Evolutionary conservation across 2,329 filamentous ascomycete genomes (phyloP).

Genomic region (Diaporthe citriasiana): DNA sequence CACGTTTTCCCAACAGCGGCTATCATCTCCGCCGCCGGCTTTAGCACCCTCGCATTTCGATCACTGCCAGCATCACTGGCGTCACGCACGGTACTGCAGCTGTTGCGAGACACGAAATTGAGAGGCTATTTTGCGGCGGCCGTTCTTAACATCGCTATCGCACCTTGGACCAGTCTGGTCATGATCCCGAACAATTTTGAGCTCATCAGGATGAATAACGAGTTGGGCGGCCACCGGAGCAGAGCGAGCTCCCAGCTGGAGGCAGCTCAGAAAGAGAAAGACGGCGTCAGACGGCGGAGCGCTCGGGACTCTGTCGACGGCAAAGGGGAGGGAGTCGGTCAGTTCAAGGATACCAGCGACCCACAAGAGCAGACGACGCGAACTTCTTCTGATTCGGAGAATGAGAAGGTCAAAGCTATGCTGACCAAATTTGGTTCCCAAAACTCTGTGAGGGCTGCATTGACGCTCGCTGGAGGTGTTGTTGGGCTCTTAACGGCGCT

Average conservation of each 20-base stretch:
- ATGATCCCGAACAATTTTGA: conserved; percentile 40
- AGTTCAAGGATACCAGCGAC: conserved; percentile 34
- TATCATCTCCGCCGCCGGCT: conserved; percentile 48
- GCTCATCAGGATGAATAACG: conserved; percentile 33
- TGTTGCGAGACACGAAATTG: conserved; percentile 4
- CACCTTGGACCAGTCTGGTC: conserved; percentile 25
- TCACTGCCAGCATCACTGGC: conserved; percentile 3
- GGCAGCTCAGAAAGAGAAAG: not conserved
- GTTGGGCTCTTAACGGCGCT: conserved; percentile 29
- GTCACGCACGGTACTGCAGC: not conserved
- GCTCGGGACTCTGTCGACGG: conserved; percentile 22
- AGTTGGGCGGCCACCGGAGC: conserved; percentile 28
- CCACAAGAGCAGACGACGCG: conserved; percentile 23
- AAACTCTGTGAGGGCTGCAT: conserved; percentile 30
- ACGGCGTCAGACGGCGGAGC: not conserved
- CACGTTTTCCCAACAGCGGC: conserved; percentile 52
- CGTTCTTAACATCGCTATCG: conserved; percentile 33
- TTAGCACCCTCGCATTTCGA: conserved; percentile 48
- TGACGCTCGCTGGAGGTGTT: conserved; percentile 31
- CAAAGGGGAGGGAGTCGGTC: not conserved
- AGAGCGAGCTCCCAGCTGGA: not conserved
- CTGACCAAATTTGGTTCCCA: conserved; percentile 29
- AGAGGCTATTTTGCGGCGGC: conserved; percentile 30
- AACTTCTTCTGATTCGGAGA: not conserved
- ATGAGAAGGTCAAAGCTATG: conserved; percentile 32